These are phyloP conservation scores for Escovopsis sp. DNA, from an alignment of 2,329 filamentous ascomycete genomes.

Conservation along the genomic window DNA sequence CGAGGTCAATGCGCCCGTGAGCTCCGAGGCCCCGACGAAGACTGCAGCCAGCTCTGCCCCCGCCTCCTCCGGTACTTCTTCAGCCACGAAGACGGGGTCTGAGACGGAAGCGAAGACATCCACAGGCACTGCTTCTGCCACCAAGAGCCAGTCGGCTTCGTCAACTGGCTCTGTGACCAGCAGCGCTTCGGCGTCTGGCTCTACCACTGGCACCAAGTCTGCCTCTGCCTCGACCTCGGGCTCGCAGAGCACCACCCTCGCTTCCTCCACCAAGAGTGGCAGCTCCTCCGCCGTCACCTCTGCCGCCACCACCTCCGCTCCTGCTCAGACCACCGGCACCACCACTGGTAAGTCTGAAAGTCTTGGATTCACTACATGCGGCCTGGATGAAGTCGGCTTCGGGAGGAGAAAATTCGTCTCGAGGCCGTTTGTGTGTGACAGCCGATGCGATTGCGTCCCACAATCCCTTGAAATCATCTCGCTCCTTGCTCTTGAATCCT, in stretches of 20 bases:
- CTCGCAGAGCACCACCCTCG: conserved; percentile 2
- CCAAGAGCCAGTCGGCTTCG: conserved; percentile 1
- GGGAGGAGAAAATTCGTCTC: too few species aligned
- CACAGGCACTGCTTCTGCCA: conserved; percentile 1
- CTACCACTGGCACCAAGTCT: background rate
- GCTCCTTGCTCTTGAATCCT: too few species aligned
- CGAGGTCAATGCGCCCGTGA: background rate
- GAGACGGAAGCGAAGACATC: background rate
- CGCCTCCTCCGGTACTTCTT: too few species aligned
- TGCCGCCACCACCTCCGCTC: conserved; percentile 2
- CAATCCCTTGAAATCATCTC: too few species aligned
- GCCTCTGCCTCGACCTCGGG: conserved; percentile 1
- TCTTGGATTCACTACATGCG: too few species aligned
- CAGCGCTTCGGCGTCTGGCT: conserved; percentile 1
- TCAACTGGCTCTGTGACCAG: conserved; percentile 1
- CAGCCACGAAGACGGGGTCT: too few species aligned
- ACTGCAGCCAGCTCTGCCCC: background rate
- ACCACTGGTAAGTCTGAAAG: conserved; percentile 2
- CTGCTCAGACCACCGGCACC: conserved; percentile 2
- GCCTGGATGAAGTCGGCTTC: too few species aligned
- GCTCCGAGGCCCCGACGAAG: background rate
- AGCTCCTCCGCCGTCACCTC: conserved; percentile 2
- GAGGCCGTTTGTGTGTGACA: too few species aligned
- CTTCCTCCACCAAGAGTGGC: conserved; percentile 3
- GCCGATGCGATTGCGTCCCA: too few species aligned